A percentile compares a stretch with the other conserved stretches of the same genome.
Evolutionary conservation across 805 yeast species (phyloP).

Genomic region (Pichia phayaonensis): DNA sequence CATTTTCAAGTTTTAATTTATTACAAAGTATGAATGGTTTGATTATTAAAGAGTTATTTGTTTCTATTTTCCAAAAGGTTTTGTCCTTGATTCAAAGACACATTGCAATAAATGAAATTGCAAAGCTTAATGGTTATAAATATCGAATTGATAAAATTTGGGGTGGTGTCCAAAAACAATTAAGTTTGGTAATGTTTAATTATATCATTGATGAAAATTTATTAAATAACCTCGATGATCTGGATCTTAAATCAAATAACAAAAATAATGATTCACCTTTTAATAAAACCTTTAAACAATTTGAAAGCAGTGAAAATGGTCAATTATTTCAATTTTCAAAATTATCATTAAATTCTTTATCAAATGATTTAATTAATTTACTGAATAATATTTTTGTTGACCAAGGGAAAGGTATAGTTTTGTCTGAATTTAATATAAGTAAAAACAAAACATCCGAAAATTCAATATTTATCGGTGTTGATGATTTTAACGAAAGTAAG

Average conservation of each 20-base stretch:
- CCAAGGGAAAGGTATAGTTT: background rate
- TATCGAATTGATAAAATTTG: conserved; percentile 33
- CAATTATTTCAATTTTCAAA: conserved; percentile 31
- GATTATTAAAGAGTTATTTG: conserved; percentile 62
- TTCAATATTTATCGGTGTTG: conserved; percentile 52
- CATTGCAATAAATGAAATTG: conserved; percentile 54
- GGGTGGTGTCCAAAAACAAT: conserved; percentile 35
- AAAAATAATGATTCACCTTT: conserved; percentile 17
- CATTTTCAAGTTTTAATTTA: conserved; percentile 25
- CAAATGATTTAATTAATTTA: conserved; percentile 4
- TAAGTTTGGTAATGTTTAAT: conserved; percentile 30
- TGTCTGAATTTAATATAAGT: conserved; percentile 17
- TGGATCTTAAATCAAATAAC: conserved; percentile 11
- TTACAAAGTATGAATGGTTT: conserved; percentile 35
- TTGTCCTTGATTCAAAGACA: conserved; percentile 63
- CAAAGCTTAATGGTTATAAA: conserved; percentile 22
- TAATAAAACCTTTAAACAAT: conserved; percentile 18
- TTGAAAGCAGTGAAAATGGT: conserved; percentile 13
- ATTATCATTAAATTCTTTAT: conserved; percentile 24
- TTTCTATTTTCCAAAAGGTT: conserved; percentile 58
- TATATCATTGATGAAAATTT: conserved; percentile 32
- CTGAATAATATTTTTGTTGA: conserved; percentile 9
- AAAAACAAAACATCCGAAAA: conserved; percentile 12
- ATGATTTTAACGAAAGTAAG: conserved; percentile 37
- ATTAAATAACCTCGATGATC: conserved; percentile 17